phyloP scores from a whole-genome alignment of 2,329 filamentous ascomycete genomes.

The Karstenula rhodostoma region DNA sequence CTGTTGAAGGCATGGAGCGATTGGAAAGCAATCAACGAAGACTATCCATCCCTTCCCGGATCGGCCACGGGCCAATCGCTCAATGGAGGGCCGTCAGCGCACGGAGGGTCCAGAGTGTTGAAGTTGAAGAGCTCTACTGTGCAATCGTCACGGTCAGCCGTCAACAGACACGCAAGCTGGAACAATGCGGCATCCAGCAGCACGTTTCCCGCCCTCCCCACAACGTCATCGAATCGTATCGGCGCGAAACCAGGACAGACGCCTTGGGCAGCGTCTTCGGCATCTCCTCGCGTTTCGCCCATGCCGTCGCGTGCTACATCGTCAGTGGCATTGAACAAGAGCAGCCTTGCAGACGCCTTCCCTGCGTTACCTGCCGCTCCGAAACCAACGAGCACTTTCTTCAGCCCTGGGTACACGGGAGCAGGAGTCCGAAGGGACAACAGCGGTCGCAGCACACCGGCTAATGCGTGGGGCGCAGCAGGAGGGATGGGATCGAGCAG shows the following conservation, averaged over 20 bases:
- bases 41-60: slow-evolving; percentile 88
- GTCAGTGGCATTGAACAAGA: slow-evolving; percentile 38
- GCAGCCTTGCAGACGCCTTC: slow-evolving; percentile 68
- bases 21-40: slow-evolving; percentile 95
- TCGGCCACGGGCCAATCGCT: slow-evolving; percentile 57
- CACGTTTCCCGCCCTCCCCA: slow-evolving; percentile 44
- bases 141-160: slow-evolving; percentile 69
- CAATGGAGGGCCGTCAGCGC: slow-evolving; percentile 55
- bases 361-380: slow-evolving; percentile 82
- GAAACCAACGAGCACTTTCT: slow-evolving; percentile 67
- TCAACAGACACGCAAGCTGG: slow-evolving; percentile 66
- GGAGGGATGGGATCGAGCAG: slow-evolving; percentile 35
- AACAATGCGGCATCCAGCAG: slow-evolving; percentile 53
- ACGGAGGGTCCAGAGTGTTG: slow-evolving; percentile 68
- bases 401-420: slow-evolving; percentile 59
- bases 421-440: slow-evolving; percentile 54
- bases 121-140: slow-evolving; percentile 74
- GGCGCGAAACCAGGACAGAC: slow-evolving; percentile 48
- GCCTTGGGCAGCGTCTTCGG: slow-evolving; percentile 46
- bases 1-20: slow-evolving; percentile 90
- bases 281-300: slow-evolving; percentile 47
- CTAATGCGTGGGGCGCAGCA: slow-evolving; percentile 52
- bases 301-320: slow-evolving; percentile 45
- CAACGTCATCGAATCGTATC: slow-evolving; percentile 37
- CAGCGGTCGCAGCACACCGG: slow-evolving; percentile 48